Conservation (phyloP, 2,329 filamentous ascomycete genomes). For the Talaromyces sp. region DNA sequence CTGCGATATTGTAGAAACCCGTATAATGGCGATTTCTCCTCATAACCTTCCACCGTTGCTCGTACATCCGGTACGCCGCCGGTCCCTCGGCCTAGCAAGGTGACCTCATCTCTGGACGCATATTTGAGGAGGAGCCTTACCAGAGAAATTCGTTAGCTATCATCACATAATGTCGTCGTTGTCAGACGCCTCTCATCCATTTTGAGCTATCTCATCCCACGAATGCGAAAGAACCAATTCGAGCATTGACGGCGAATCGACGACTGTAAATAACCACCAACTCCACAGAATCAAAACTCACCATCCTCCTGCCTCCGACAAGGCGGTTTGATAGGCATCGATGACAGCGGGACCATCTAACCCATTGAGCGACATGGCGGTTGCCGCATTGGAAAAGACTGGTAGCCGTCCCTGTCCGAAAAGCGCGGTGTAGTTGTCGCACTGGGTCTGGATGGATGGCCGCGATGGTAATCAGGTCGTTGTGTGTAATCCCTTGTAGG, state of each 20-base stretch:
- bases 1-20: conserved; percentile 87
- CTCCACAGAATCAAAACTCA: conserved; percentile 51
- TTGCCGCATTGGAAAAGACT: conserved; percentile 36
- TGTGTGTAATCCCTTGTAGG: not conserved
- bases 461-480: not conserved
- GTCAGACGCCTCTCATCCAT: not conserved
- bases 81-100: conserved; percentile 71
- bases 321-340: conserved; percentile 78
- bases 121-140: conserved; percentile 93
- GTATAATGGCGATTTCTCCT: conserved; percentile 84
- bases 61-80: conserved; percentile 84
- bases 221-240: not conserved
- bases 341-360: conserved; percentile 77
- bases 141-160: conserved; percentile 22
- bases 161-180: not conserved
- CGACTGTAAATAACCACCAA: not conserved
- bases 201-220: not conserved
- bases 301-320: conserved; percentile 89
- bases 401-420: conserved; percentile 6
- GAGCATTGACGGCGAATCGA: not conserved
- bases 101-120: conserved; percentile 80
- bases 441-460: not conserved
- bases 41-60: conserved; percentile 71
- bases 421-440: not conserved
- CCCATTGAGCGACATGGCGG: conserved; percentile 89